These are phyloP conservation scores for Herpetomonas muscarum DNA, from an alignment of 208 protist species.

Conservation along the genomic window DNA sequence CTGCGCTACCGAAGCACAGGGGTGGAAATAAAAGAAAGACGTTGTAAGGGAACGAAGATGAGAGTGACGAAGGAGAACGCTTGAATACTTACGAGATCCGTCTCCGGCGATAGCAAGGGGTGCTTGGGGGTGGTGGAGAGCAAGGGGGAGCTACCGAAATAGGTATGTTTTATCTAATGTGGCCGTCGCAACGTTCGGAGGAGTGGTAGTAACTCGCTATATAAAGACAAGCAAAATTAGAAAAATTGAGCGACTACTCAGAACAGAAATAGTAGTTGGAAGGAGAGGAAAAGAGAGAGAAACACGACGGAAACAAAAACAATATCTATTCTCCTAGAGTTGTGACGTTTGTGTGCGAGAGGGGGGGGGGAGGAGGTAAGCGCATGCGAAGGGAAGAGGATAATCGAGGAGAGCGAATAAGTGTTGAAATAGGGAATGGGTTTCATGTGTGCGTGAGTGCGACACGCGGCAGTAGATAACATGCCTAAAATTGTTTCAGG, in stretches of 20 bases:
- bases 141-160: not conserved
- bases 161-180: not conserved
- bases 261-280: too few species aligned
- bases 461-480: too few species aligned
- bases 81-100: too few species aligned
- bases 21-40: not conserved
- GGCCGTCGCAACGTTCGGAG: not conserved
- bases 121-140: too few species aligned
- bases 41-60: not conserved
- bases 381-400: not conserved
- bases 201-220: not conserved
- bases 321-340: constrained; percentile 4
- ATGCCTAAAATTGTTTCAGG: too few species aligned
- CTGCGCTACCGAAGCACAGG: too few species aligned
- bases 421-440: constrained; percentile 6
- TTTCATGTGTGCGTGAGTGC: too few species aligned
- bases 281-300: constrained; percentile 4
- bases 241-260: too few species aligned
- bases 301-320: constrained; percentile 10
- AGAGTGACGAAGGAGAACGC: too few species aligned
- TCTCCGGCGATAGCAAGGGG: too few species aligned
- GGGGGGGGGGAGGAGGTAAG: not conserved
- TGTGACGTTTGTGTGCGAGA: not conserved
- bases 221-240: constrained; percentile 7
- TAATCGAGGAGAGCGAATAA: not conserved